Evolutionary conservation across 805 yeast species (phyloP).

Genomic region (Barnettozyma populi): DNA sequence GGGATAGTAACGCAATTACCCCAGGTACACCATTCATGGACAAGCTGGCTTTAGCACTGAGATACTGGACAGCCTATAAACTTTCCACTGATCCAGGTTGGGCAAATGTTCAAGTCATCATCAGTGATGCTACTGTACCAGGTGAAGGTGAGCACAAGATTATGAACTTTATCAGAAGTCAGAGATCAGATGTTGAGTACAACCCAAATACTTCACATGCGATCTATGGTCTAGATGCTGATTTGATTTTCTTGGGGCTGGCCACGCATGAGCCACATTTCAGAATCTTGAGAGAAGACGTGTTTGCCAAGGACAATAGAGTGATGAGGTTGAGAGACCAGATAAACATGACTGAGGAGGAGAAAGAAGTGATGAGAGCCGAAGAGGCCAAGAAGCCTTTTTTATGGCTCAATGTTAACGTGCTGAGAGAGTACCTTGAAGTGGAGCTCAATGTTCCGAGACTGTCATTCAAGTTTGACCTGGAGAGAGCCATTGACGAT

Average conservation of each 20-base stretch:
- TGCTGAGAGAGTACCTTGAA: slow-evolving; percentile 81
- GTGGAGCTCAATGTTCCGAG: slow-evolving; percentile 73
- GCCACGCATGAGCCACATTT: slow-evolving; percentile 96
- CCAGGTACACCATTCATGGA: slow-evolving; percentile 98
- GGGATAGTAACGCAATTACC: slow-evolving; percentile 96
- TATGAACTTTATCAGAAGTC: slow-evolving; percentile 82
- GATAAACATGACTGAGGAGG: slow-evolving; percentile 56
- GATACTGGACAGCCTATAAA: slow-evolving; percentile 84
- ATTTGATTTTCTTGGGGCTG: slow-evolving; percentile 87
- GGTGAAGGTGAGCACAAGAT: slow-evolving; percentile 99
- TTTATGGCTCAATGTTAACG: slow-evolving; percentile 87
- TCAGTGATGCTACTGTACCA: slow-evolving; percentile 94
- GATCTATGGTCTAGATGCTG: slow-evolving; percentile 94
- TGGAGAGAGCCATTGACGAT: slow-evolving; percentile 95
- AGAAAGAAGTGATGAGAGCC: slow-evolving; percentile 32
- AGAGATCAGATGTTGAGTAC: slow-evolving; percentile 68
- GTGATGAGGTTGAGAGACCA: slow-evolving; percentile 43
- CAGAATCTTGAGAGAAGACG: slow-evolving; percentile 90
- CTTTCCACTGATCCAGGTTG: slow-evolving; percentile 82
- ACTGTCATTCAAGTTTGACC: slow-evolving; percentile 68
- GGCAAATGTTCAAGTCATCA: slow-evolving; percentile 69
- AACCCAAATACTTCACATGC: slow-evolving; percentile 86
- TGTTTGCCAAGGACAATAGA: slow-evolving; percentile 61
- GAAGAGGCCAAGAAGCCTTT: slow-evolving; percentile 65
- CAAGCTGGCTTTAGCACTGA: slow-evolving; percentile 71